Base-by-base conservation (phyloP, 1,284 basidiomycete species). In the Puccinia coronata region DNA sequence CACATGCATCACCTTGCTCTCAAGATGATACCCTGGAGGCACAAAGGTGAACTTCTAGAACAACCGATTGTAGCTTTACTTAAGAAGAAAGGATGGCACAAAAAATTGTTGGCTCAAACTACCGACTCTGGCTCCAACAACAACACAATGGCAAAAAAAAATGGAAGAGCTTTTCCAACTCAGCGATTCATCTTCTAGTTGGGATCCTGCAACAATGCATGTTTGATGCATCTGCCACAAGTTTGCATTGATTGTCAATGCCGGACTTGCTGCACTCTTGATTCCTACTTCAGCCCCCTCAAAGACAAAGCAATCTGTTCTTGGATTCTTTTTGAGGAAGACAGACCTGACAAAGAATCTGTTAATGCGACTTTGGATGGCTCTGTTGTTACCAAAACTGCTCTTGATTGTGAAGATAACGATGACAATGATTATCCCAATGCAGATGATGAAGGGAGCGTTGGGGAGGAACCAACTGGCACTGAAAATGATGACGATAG, bases 291-390 rank as follows among this genome's bases (percentile, higher is more conserved):
- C 18, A 70, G 1, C 39, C 25, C 39, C 67, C 39, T 43, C 39
- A 41, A 47, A 70, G 55, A 57, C 55, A 57, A 57, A 57, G 55
- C 55, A 57, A 57, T 57, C 55, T n/a, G 55, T 57, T 31, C 55
- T 57, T 57, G 55, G 55, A 11, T 57, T 57, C 43, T 70, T 49
- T 39, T 39, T 25, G 39, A 47, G 25, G 39, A 70, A 70, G 25
- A 16, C 34, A n/a, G 2, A 70, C 28, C 20, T 25, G 34, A 69
- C n/a, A 4, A 41, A 25, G 65, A 69, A 25, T 20, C n/a, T 2
- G 41, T 18, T 23, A 16, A 49, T 47, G 25, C 16, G 1, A n/a
- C 25, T 20, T 31, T 47, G 28, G 41, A 70, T 70, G 67, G 41
- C 23, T 4, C 16, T 70, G 67, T 20, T 12, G 67, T 43, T 6